Evolutionary conservation across 345 rosid species (phyloP).

Genomic region (Camelina neglecta): DNA sequence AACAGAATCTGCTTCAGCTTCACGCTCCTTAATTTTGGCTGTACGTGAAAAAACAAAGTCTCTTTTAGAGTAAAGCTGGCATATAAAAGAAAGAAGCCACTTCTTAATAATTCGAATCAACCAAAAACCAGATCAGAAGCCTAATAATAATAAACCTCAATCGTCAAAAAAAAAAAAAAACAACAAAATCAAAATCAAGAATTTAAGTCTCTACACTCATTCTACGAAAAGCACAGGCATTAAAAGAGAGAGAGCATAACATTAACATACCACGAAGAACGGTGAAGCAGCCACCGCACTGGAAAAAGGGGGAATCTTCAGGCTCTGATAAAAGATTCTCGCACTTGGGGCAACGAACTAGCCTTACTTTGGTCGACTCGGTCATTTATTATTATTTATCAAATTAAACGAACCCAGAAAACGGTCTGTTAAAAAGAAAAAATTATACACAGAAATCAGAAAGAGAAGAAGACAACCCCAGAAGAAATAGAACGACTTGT

Average conservation of each 20-base stretch:
- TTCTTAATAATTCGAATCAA: neutral
- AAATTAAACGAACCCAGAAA: constrained; percentile 13
- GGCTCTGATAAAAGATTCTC: constrained; percentile 89
- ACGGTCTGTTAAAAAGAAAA: neutral
- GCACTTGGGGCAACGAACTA: constrained; percentile 94
- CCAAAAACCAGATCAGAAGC: constrained; percentile 5
- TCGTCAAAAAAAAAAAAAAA: neutral
- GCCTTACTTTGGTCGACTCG: constrained; percentile 67
- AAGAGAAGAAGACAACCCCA: neutral
- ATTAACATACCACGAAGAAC: constrained; percentile 74
- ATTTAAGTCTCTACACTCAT: neutral
- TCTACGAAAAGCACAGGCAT: neutral
- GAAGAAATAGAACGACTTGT: neutral
- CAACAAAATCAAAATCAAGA: no score
- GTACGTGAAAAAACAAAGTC: constrained; percentile 40
- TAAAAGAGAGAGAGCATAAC: neutral
- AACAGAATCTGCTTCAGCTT: constrained; percentile 49
- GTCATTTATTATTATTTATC: constrained; percentile 48
- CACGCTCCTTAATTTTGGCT: constrained; percentile 63
- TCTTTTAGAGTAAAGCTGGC: neutral
- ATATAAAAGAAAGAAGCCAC: neutral
- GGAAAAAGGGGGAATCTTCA: constrained; percentile 74
- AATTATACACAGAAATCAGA: neutral
- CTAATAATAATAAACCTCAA: neutral
- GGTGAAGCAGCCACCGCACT: constrained; percentile 96